These are phyloP conservation scores for Litsea cubeba DNA, from an alignment of 164 flowering plant genomes.

Conservation along the genomic window DNA sequence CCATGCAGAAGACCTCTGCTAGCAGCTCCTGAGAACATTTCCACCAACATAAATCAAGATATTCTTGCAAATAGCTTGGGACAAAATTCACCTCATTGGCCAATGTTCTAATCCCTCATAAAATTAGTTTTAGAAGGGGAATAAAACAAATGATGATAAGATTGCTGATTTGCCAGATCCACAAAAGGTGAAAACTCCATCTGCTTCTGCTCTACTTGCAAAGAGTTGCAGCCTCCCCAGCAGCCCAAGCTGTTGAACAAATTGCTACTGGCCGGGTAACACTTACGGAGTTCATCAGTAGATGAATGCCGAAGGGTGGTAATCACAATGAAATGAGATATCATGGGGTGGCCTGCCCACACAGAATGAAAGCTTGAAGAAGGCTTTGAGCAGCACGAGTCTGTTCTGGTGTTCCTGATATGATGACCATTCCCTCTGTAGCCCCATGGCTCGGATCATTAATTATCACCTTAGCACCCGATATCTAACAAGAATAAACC, in stretches of 20 bases:
- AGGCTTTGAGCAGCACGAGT: conserved; percentile 44
- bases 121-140: too few species aligned
- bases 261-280: background rate
- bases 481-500: conserved; percentile 26
- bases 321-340: background rate
- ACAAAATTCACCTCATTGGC: too few species aligned
- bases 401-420: conserved; percentile 47
- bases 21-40: too few species aligned
- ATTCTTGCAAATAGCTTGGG: too few species aligned
- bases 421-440: conserved; percentile 34
- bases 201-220: background rate
- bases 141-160: too few species aligned
- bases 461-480: conserved; percentile 45
- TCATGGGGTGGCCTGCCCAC: conserved; percentile 18
- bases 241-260: background rate
- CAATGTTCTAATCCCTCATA: too few species aligned
- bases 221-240: background rate
- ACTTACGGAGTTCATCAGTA: background rate
- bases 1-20: too few species aligned
- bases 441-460: conserved; percentile 45
- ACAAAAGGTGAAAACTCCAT: background rate
- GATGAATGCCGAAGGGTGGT: background rate
- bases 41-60: too few species aligned
- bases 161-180: background rate
- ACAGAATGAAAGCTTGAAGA: conserved; percentile 48